Base-by-base conservation (phyloP, 306 rosid species). In the Casuarina equisetifolia region DNA sequence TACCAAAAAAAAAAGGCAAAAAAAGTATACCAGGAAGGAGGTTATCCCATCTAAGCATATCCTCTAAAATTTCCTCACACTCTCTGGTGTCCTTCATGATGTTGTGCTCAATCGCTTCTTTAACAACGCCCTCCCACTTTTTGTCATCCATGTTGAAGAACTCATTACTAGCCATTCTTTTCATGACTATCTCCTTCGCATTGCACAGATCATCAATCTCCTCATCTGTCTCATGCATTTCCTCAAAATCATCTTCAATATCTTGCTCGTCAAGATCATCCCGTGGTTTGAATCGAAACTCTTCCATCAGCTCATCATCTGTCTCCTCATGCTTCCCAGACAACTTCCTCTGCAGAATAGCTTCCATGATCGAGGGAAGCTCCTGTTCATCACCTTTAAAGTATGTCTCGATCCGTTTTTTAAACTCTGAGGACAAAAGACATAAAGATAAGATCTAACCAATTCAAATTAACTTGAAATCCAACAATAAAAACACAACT, bases 201-300 rank as follows among this genome's bases (percentile, higher is more conserved):
- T 84, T 67, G 58, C 90, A 92, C 67, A 95, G 76, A 77, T 95
- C 83, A 52, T 95, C 97, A 76, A 89, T 86, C 81, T 92, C 99
- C 11, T 90, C 90, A 74, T 96, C 97, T 0, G 98, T 96, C 13
- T 86, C 88, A 5, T 88, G 85, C 7, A 63, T 0, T 0, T 90
- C 92, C 78, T 92, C 97, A 74, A 92, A 95, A 86, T 90, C 98
- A 0, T 85, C 76, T 85, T 96, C 99, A 54, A 96, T 78, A 2
- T 88, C 91, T 57, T 0, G 0, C 74, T 88, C 89, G 1, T 62
- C 76, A 5, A 92, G 86, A 48, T 82, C 81, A 38, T 90, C 89
- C 45, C 85, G 4, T 2, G 96, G 98, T 71, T 77, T 10, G 89
- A 66, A 48, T 6, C 40, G 48, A 12, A 96, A 77, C 17, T 91